These are phyloP conservation scores for Micractinium conductrix DNA, from an alignment of 139 green algal species.

Conservation along the genomic window DNA sequence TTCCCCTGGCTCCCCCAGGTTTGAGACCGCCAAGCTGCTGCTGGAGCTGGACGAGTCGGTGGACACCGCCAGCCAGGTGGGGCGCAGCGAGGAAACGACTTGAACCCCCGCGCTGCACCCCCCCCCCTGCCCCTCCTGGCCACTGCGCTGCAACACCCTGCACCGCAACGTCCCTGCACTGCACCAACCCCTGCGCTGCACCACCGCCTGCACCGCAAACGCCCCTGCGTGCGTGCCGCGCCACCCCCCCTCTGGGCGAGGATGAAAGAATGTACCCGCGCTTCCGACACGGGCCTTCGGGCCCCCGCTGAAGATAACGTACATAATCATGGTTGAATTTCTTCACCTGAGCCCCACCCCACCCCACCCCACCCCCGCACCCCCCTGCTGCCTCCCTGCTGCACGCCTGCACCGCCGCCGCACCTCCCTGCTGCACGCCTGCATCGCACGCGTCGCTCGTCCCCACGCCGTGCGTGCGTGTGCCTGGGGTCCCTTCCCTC, in stretches of 20 bases:
- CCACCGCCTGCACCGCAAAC: neutral
- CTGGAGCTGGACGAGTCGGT: slow-evolving; percentile 83
- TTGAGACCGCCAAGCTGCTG: slow-evolving; percentile 88
- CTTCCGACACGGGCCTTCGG: slow-evolving; percentile 14
- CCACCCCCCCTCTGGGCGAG: neutral
- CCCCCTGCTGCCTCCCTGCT: neutral
- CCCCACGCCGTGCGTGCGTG: too few relatives aligned
- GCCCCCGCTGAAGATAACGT: slow-evolving; percentile 18
- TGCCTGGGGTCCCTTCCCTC: too few relatives aligned
- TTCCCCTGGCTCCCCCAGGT: too few relatives aligned
- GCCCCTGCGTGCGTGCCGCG: neutral
- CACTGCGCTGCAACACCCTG: neutral
- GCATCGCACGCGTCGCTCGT: too few relatives aligned
- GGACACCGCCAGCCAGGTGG: slow-evolving; percentile 67
- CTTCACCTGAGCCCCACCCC: slow-evolving; percentile 24
- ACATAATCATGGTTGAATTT: slow-evolving; percentile 37
- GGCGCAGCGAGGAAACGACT: neutral
- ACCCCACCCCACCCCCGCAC: too few relatives aligned
- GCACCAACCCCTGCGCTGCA: neutral
- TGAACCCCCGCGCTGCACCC: neutral
- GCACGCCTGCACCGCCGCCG: neutral
- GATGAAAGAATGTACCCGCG: slow-evolving; percentile 34
- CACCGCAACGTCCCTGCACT: neutral
- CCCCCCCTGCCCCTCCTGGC: too few relatives aligned
- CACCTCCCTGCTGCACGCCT: too few relatives aligned